These are phyloP conservation scores for Diplosphaera chodatii DNA, from an alignment of 139 green algal genomes.

Conservation along the genomic window DNA sequence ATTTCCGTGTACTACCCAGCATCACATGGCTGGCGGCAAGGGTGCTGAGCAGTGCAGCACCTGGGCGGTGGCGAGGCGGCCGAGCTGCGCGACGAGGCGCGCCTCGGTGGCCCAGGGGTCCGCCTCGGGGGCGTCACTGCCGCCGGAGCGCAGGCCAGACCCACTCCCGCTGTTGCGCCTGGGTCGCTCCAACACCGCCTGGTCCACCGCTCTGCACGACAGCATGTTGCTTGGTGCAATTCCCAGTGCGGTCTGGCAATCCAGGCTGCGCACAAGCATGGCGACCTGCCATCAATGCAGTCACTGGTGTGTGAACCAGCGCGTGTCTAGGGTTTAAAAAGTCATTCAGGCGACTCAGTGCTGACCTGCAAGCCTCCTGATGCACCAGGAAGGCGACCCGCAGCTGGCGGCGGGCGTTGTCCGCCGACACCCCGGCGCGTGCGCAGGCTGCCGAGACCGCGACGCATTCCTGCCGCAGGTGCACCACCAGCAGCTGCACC, in stretches of 20 bases:
- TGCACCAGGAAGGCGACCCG: conserved; percentile 24
- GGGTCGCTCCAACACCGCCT: conserved; percentile 2
- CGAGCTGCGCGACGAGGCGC: conserved; percentile 13
- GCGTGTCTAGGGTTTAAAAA: no score
- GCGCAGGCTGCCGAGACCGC: neutral
- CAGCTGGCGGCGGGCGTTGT: conserved; percentile 22
- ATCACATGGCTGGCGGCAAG: no score
- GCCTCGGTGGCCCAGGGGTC: conserved; percentile 61
- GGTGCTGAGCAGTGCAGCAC: no score
- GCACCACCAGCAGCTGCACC: conserved; percentile 14
- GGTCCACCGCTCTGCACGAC: conserved; percentile 20
- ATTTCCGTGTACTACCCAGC: no score
- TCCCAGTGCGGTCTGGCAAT: no score
- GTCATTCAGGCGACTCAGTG: no score
- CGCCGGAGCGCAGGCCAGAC: neutral
- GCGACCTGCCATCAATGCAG: no score
- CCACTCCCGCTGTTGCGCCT: conserved; percentile 5
- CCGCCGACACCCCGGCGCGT: conserved; percentile 10
- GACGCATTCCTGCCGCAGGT: conserved; percentile 9
- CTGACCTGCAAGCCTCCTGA: conserved; percentile 24
- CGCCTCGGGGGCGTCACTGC: conserved; percentile 14
- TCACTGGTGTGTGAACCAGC: no score
- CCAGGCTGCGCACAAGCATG: no score
- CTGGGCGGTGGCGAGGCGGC: neutral
- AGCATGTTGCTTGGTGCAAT: no score